Evolutionary conservation across 2,329 filamentous ascomycete genomes (phyloP), one percentile per base, ranked within the genome.

Genomic region (Aspergillus amoenus): DNA sequence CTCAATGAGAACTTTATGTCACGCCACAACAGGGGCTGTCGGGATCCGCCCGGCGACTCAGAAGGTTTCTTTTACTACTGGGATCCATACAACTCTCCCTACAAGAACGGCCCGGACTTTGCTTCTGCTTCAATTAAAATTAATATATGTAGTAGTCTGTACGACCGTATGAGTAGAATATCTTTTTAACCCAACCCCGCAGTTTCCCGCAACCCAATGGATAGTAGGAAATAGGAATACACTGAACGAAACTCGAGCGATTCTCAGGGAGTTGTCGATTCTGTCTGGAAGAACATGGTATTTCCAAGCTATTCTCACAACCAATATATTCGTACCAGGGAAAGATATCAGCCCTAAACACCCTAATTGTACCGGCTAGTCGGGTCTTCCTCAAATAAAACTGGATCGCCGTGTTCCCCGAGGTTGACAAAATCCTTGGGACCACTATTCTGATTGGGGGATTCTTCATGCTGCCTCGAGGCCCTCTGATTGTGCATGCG

Each of bases 351-450:
- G 22, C 45, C 18, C 32, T 17, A 9, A 17, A 37, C 24, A n/a
- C 21, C 27, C 52, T 47, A 67, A 40, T 60, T 59, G 52, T 78
- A 79, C 12, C 70, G 69, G 51, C 73, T 79, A 1, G 68, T 71
- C 39, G 70, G 70, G 34, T 90, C 88, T 49, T 90, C 79, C 9
- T 83, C 84, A 70, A 87, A 97, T 13, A 97, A 80, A 43, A 83
- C 79, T 73, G 91, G 86, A 68, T 97, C 93, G 5, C 92, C 93
- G 67, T 89, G 90, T 15, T 91, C 91, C 40, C 93, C 93, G 79
- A 95, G 83, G 60, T 88, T 84, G 73, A 91, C 88, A 65, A 97
- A 97, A 66, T 94, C 91, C 5, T 83, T 79, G 0, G 90, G 82
- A 32, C 85, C 82, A 55, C 91, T 82, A 59, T 87, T 79, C 32